Conservation (phyloP, 164 flowering plant species). For the Warburgia ugandensis region DNA sequence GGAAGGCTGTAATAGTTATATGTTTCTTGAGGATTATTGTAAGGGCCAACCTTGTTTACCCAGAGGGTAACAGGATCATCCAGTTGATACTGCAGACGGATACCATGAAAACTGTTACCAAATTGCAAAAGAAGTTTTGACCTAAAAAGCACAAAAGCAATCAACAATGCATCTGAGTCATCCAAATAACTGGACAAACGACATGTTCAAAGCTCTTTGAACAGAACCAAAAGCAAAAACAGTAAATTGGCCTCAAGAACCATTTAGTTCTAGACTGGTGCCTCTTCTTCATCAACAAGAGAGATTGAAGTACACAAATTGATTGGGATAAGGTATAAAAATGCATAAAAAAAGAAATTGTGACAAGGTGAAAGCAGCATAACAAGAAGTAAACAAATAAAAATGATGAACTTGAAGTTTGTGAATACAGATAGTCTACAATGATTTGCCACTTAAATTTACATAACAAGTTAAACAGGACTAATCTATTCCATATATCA, state of each 20-base stretch:
- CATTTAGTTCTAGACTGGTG: not conserved
- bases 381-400: too few species aligned
- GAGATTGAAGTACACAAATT: not conserved
- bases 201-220: too few species aligned
- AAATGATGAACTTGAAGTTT: too few species aligned
- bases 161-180: not conserved
- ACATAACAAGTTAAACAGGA: too few species aligned
- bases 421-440: too few species aligned
- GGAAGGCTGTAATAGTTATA: constrained; percentile 97
- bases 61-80: constrained; percentile 83
- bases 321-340: not conserved
- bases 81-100: constrained; percentile 53
- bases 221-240: too few species aligned
- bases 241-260: not conserved
- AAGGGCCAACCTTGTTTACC: constrained; percentile 99
- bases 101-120: constrained; percentile 2
- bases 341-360: too few species aligned
- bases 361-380: too few species aligned
- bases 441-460: too few species aligned
- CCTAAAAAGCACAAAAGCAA: not conserved
- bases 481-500: too few species aligned
- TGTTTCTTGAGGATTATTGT: constrained; percentile 98
- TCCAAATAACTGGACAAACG: not conserved
- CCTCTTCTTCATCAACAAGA: not conserved
- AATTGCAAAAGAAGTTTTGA: not conserved